Percentiles rank a stretch among this genome's conserved stretches.
phyloP scores from a whole-genome alignment of 1,284 basidiomycete genomes.

The Inonotus hispidus region DNA sequence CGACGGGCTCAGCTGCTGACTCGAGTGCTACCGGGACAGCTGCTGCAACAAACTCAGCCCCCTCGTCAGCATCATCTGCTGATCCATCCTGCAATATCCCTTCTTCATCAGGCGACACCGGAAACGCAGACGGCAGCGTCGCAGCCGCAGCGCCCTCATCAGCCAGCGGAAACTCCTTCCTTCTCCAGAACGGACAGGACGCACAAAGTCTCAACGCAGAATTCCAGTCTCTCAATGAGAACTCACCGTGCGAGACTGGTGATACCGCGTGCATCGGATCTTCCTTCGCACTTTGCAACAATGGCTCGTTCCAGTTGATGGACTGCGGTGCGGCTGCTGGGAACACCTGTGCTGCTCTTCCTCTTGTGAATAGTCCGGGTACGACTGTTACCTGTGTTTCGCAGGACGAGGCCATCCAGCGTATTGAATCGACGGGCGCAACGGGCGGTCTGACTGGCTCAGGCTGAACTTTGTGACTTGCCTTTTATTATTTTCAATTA shows the following conservation, averaged over 20 bases:
- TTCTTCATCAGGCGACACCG: background rate
- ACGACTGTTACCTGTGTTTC: constrained; percentile 44
- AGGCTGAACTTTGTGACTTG: background rate
- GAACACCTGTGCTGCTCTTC: constrained; percentile 45
- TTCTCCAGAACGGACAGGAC: constrained; percentile 22
- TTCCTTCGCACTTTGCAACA: constrained; percentile 35
- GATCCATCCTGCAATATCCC: background rate
- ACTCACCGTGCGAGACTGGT: constrained; percentile 30
- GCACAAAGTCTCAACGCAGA: constrained; percentile 21
- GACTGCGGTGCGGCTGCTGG: constrained; percentile 32
- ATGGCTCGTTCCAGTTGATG: constrained; percentile 31
- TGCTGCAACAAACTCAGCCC: background rate
- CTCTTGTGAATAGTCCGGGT: constrained; percentile 45
- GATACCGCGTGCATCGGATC: constrained; percentile 39
- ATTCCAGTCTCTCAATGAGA: constrained; percentile 18
- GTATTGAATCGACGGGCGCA: constrained; percentile 43
- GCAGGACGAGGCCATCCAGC: constrained; percentile 34
- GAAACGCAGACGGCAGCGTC: background rate
- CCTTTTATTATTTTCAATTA: background rate
- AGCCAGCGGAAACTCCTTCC: constrained; percentile 16
- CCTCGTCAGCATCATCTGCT: background rate
- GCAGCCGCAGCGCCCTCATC: background rate
- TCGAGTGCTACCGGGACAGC: background rate
- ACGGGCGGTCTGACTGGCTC: constrained; percentile 38
- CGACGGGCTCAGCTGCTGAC: background rate